phyloP scores from a whole-genome alignment of 2,329 filamentous ascomycete genomes.

The Tolypocladium cylindrosporum region DNA sequence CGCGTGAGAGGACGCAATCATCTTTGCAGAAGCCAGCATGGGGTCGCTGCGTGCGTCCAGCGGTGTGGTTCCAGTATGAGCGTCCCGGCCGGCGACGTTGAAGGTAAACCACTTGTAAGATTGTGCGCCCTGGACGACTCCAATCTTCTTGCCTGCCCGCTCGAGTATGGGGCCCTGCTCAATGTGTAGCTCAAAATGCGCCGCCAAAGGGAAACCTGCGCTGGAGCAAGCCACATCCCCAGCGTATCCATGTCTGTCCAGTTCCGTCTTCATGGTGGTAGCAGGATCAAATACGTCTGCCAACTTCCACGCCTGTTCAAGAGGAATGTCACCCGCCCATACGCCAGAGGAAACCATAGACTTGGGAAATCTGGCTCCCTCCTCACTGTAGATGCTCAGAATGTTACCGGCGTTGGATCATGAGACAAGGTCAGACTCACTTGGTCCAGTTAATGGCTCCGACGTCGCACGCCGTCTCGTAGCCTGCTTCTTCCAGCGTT shows the following conservation, averaged over 20 bases:
- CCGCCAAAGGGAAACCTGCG: constrained; percentile 48
- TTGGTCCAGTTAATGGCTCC: too few relatives aligned
- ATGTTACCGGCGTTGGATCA: too few relatives aligned
- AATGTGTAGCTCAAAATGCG: constrained; percentile 78
- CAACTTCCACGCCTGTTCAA: constrained; percentile 53
- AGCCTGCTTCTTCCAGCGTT: too few relatives aligned
- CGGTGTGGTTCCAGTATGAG: constrained; percentile 20
- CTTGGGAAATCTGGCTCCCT: constrained; percentile 69
- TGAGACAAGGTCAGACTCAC: too few relatives aligned
- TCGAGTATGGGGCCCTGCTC: constrained; percentile 63
- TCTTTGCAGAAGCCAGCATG: constrained; percentile 21
- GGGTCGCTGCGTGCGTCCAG: constrained; percentile 22
- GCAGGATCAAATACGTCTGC: constrained; percentile 36
- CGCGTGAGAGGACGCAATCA: constrained; percentile 19
- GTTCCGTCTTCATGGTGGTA: constrained; percentile 29
- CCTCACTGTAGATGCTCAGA: constrained; percentile 43
- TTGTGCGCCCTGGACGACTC: constrained; percentile 22
- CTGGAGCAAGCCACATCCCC: constrained; percentile 7
- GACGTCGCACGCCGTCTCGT: too few relatives aligned
- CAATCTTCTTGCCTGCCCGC: constrained; percentile 13
- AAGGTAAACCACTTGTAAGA: constrained; percentile 22
- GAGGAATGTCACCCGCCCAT: constrained; percentile 59
- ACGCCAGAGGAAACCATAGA: constrained; percentile 71
- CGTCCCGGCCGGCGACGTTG: constrained; percentile 16
- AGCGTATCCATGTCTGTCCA: constrained; percentile 55